These are phyloP conservation scores for Candida sp. DNA, from an alignment of 1,139 yeast species.

Conservation along the genomic window DNA sequence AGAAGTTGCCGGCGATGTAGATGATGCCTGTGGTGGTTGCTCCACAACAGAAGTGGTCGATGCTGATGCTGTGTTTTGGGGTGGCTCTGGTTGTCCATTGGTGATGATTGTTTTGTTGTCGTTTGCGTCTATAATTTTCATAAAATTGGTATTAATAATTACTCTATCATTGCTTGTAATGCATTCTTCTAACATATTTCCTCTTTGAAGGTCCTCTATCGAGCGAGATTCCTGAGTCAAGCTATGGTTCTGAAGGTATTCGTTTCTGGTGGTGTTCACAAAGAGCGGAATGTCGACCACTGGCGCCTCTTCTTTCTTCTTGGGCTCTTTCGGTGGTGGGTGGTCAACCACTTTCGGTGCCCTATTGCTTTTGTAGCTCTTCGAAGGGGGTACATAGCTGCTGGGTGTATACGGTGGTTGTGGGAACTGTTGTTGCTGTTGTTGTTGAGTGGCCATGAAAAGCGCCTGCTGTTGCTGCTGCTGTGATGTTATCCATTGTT, in stretches of 20 bases:
- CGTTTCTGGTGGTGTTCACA: slow-evolving; percentile 20
- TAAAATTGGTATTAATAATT: slow-evolving; percentile 15
- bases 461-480: slow-evolving; percentile 1
- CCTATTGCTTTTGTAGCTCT: neutral
- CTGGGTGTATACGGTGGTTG: neutral
- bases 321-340: slow-evolving; percentile 3
- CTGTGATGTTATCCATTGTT: neutral
- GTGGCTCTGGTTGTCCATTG: slow-evolving; percentile 7
- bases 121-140: slow-evolving; percentile 23
- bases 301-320: neutral
- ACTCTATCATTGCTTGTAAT: slow-evolving; percentile 15
- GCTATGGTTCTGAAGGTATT: slow-evolving; percentile 14
- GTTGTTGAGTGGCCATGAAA: slow-evolving; percentile 4
- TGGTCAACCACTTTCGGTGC: neutral
- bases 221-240: slow-evolving; percentile 6
- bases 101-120: slow-evolving; percentile 16
- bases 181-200: slow-evolving; percentile 18
- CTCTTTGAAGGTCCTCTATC: slow-evolving; percentile 10
- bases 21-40: neutral
- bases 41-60: neutral
- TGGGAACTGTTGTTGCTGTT: neutral
- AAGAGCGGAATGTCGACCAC: slow-evolving; percentile 18
- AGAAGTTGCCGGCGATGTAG: neutral
- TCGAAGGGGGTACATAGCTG: neutral
- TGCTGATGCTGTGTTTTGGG: neutral